Conservation (phyloP, 306 rosid species). For the Casuarina cunninghamiana region DNA sequence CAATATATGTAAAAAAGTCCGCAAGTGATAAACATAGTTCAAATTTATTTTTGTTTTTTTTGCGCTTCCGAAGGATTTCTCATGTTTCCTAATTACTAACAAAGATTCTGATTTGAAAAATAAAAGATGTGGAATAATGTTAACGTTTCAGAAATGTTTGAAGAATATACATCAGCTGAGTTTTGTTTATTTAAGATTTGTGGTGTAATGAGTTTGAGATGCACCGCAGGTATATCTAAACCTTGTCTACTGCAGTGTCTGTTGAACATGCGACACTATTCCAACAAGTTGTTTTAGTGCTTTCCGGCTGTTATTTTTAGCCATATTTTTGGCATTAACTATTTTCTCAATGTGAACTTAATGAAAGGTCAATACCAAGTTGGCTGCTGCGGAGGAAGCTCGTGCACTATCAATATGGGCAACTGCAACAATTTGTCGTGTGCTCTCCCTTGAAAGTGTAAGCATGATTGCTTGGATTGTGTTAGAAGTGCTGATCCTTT, state of each 20-base stretch:
- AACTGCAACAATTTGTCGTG: constrained; percentile 78
- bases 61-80: not conserved
- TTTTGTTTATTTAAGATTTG: not conserved
- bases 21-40: not conserved
- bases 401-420: constrained; percentile 88
- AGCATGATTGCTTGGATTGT: constrained; percentile 33
- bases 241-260: not conserved
- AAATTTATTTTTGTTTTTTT: not conserved
- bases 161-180: not conserved
- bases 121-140: not conserved
- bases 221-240: not conserved
- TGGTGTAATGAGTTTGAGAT: not conserved
- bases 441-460: constrained; percentile 84
- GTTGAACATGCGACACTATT: not conserved
- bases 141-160: not conserved
- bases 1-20: no score
- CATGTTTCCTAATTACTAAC: not conserved
- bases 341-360: constrained; percentile 28
- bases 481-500: constrained; percentile 22
- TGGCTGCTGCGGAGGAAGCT: constrained; percentile 90
- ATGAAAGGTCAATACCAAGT: constrained; percentile 52
- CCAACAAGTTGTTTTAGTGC: not conserved
- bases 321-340: constrained; percentile 1
- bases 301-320: constrained; percentile 1
- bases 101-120: not conserved